These are phyloP conservation scores for Petrea volubilis DNA, from an alignment of 257 asterid genomes.

Conservation along the genomic window DNA sequence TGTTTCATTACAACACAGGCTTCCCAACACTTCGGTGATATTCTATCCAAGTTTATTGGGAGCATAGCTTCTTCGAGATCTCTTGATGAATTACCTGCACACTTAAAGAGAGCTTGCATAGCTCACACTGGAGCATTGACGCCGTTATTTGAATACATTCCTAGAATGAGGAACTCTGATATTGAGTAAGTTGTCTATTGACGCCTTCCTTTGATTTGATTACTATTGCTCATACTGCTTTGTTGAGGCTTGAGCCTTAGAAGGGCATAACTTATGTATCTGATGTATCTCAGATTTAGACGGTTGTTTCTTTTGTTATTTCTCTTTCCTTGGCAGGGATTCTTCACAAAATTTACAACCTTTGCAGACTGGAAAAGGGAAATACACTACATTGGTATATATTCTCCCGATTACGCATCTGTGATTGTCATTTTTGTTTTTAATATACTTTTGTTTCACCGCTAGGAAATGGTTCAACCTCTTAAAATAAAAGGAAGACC, in stretches of 20 bases:
- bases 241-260: too few relatives aligned
- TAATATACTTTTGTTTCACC: neutral
- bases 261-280: too few relatives aligned
- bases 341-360: constrained; percentile 35
- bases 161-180: constrained; percentile 82
- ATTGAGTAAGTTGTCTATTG: constrained; percentile 56
- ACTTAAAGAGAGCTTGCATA: constrained; percentile 86
- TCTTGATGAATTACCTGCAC: constrained; percentile 65
- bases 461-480: neutral
- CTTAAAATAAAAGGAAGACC: neutral
- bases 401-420: constrained; percentile 13
- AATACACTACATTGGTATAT: constrained; percentile 69
- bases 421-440: neutral
- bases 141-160: constrained; percentile 75
- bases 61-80: constrained; percentile 62
- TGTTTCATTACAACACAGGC: constrained; percentile 53
- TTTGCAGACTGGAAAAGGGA: constrained; percentile 50
- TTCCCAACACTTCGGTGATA: constrained; percentile 92
- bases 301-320: constrained; percentile 13
- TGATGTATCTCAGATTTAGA: neutral
- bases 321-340: constrained; percentile 47
- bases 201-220: constrained; percentile 11
- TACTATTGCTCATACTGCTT: neutral
- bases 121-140: constrained; percentile 74
- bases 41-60: constrained; percentile 75